Percentiles rank a stretch among this genome's conserved stretches.
These are phyloP conservation scores for Fusarium decemcellulare DNA, from an alignment of 2,329 filamentous ascomycete genomes.

Conservation along the genomic window DNA sequence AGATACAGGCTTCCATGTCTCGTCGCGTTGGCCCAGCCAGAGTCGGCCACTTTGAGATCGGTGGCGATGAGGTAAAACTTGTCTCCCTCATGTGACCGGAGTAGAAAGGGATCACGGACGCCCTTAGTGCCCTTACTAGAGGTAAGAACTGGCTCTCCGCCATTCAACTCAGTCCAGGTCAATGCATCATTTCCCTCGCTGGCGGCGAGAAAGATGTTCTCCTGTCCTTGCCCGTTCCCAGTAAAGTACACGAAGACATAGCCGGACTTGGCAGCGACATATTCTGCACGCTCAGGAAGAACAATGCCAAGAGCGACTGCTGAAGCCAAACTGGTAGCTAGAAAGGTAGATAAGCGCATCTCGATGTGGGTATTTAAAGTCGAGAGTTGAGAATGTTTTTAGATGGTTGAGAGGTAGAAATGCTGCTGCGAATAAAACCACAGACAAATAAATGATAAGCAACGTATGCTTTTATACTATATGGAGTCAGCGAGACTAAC, in stretches of 20 bases:
- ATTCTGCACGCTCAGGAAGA: too few relatives aligned
- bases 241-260: slow-evolving; percentile 21
- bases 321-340: too few relatives aligned
- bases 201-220: slow-evolving; percentile 16
- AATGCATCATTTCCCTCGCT: slow-evolving; percentile 9
- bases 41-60: slow-evolving; percentile 11
- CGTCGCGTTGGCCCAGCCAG: background rate
- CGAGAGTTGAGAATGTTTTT: too few relatives aligned
- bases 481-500: too few relatives aligned
- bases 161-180: slow-evolving; percentile 8
- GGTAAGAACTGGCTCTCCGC: slow-evolving; percentile 3
- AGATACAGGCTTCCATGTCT: slow-evolving; percentile 45
- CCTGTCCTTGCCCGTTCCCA: slow-evolving; percentile 1
- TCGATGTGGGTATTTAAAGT: too few relatives aligned
- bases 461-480: too few relatives aligned
- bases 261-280: background rate
- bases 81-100: slow-evolving; percentile 9
- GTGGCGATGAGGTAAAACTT: slow-evolving; percentile 20
- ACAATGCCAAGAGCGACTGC: too few relatives aligned
- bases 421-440: too few relatives aligned
- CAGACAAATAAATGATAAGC: too few relatives aligned
- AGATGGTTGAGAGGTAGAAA: too few relatives aligned
- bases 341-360: too few relatives aligned
- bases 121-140: slow-evolving; percentile 1
- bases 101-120: slow-evolving; percentile 19